A percentile compares a stretch with the other conserved stretches of the same genome.
Evolutionary conservation across 2,329 filamentous ascomycete genomes (phyloP).

Genomic region (Tolypocladium cylindrosporum): DNA sequence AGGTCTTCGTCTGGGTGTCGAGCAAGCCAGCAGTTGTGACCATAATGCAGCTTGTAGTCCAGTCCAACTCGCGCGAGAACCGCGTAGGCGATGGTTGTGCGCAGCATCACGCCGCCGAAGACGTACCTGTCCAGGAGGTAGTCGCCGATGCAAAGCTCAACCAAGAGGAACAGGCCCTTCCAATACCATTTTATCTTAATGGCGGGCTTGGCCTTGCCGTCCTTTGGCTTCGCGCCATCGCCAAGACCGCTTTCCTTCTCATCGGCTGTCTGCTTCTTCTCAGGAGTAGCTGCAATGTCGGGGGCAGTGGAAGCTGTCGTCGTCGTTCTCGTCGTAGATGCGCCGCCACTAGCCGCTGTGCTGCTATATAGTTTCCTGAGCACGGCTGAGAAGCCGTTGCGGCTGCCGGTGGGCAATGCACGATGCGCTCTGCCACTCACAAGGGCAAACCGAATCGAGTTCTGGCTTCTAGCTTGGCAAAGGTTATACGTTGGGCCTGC

Average conservation of each 20-base stretch:
- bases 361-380: background rate
- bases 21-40: slow-evolving; percentile 28
- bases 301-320: background rate
- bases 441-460: background rate
- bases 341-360: background rate
- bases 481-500: too few species aligned
- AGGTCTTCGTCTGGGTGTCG: slow-evolving; percentile 27
- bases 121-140: background rate
- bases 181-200: background rate
- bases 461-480: background rate
- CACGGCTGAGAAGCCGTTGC: background rate
- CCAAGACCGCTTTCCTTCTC: background rate
- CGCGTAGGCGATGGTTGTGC: slow-evolving; percentile 3
- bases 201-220: background rate
- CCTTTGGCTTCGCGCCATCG: background rate
- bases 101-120: slow-evolving; percentile 10
- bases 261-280: background rate
- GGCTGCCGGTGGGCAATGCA: background rate
- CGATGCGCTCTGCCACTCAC: background rate
- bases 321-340: background rate
- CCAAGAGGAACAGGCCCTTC: background rate
- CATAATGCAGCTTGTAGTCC: slow-evolving; percentile 64
- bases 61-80: slow-evolving; percentile 33
- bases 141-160: background rate
- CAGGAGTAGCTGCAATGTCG: background rate